Conservation (phyloP, 2,329 filamentous ascomycete species). For the Domatiomyces catenatus region DNA sequence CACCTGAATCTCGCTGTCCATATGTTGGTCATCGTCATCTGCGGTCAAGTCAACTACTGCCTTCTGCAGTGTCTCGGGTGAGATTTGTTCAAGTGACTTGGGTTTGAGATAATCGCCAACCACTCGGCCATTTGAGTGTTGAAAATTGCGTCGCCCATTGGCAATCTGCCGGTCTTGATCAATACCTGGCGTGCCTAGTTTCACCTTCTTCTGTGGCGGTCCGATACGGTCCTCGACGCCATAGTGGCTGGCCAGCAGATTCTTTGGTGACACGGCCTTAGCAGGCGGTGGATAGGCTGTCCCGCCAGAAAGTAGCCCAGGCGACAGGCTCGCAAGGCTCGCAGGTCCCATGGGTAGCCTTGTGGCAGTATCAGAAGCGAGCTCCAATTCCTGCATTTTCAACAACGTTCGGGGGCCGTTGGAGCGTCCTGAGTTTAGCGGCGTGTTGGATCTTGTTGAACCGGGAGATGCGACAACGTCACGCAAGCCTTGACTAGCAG, state of each 20-base stretch:
- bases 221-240: constrained; percentile 52
- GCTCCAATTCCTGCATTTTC: background rate
- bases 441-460: background rate
- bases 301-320: background rate
- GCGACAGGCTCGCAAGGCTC: background rate
- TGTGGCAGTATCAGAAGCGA: background rate
- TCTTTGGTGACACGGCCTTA: constrained; percentile 13
- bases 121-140: constrained; percentile 23
- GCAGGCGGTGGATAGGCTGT: background rate
- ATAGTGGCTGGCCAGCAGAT: constrained; percentile 60
- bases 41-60: constrained; percentile 19
- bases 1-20: constrained; percentile 40
- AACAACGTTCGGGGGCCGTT: constrained; percentile 10
- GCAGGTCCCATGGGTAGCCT: background rate
- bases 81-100: constrained; percentile 22
- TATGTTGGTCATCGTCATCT: constrained; percentile 19
- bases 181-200: constrained; percentile 25
- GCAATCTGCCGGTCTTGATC: constrained; percentile 29
- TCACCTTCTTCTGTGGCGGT: constrained; percentile 51
- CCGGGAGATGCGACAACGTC: background rate
- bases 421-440: background rate
- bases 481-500: background rate
- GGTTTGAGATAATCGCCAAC: constrained; percentile 47
- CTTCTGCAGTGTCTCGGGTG: constrained; percentile 24
- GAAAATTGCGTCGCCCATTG: constrained; percentile 1